Evolutionary conservation across 192 early-diverging fungal genomes (phyloP), one percentile per base, ranked within the genome.

Genomic region (Coemansia sp.): DNA sequence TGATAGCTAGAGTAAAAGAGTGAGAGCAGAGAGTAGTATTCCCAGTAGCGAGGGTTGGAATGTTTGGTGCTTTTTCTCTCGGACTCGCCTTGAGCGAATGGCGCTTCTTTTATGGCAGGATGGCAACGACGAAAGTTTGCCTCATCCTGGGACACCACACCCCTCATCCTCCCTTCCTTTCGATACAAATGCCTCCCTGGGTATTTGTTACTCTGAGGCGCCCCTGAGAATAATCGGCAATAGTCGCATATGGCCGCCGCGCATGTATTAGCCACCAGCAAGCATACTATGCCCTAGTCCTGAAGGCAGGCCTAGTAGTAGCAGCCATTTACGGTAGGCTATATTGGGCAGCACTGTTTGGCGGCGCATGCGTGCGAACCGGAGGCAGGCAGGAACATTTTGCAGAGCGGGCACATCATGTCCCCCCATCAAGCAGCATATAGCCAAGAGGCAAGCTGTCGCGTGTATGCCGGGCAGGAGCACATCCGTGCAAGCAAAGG

Each of bases 351-450:
- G 14, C 14, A 55, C 25, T 55, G 25, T 31, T 55, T 55, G 52
- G 52, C 52, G 52, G 52, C 52, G 28, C 26, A 31, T 55, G 52
- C 52, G 52, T 55, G 52, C 4, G 52, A 55, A 28, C 52, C 13
- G 52, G 28, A 26, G 48, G 25, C 3, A 23, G 52, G 7, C 6
- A 21, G 28, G 26, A 6, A 26, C 26, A 28, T 26, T 28, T n/a
- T 31, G 26, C 52, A n/a, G 52, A 16, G 6, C 7, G 52, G 9
- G 26, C 52, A 13, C 52, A 55, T 55, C 52, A 55, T 55, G 26
- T 33, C 21, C 14, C 21, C 14, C 41, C 31, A 31, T 31, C 31
- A 31, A 31, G 31, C 31, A 45, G n/a, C 43, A 45, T 20, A n/a
- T 45, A 3, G 39, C 12, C 39, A 42, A 42, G 39, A 6, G 43